Base-by-base conservation (phyloP, 306 rosid genomes). In the Medicago lupulina region DNA sequence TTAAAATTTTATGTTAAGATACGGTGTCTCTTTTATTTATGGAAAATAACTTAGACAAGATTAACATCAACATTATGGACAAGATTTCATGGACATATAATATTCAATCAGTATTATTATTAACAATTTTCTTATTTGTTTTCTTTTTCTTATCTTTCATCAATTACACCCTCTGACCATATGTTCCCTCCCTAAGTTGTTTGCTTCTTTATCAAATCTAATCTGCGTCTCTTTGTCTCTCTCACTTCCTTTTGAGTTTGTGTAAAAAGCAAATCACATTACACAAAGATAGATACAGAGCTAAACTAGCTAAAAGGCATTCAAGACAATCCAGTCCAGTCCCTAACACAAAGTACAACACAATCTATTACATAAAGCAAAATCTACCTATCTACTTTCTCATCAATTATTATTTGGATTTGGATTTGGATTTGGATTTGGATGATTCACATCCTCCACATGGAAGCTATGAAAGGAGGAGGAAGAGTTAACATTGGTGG, bases 391-490 rank as follows among this genome's bases (percentile, higher is more conserved):
- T 34, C 38, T 34, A 34, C 38, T 34, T 34, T 28, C 67, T 53
- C 67, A 59, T 59, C 67, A 60, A 25, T 3, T 28, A 28, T 28
- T 28, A 38, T 40, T 41, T n/a, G n/a, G n/a, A 10, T 8, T 41
- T 41, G 2, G 11, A 3, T 41, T 43, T 38, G 49, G 9, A 10
- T 8, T 41, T 41, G 2, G 11, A 3, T 41, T 43, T 38, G 49
- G 9, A 76, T 76, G 64, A 77, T 81, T 44, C 71, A 66, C 65
- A 65, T 67, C 13, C 70, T 67, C 13, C 70, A 75, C 63, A 85
- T 90, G 88, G 91, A 85, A 62, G 83, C 68, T 5, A 75, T 79
- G 5, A 91, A 86, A 80, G 85, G 71, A 4, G 86, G 75, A 2
- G 88, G 90, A 4, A 75, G 76, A 59, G 88, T 79, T 34, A 86